Conservation (phyloP, 805 yeast genomes). For the Hanseniaspora nectarophila region DNA sequence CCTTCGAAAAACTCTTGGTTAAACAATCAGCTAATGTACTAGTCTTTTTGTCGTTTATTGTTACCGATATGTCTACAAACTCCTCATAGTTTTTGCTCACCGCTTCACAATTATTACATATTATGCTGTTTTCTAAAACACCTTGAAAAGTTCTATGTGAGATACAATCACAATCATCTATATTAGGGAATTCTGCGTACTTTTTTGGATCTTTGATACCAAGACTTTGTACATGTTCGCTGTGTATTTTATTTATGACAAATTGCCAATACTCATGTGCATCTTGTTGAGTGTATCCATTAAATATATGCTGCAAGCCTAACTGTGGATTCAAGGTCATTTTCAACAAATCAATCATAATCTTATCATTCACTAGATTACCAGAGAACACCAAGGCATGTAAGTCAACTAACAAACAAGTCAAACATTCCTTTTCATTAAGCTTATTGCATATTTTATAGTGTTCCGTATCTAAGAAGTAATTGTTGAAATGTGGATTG, state of each 20-base stretch:
- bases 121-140: conserved; percentile 63
- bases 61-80: conserved; percentile 70
- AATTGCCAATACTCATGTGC: conserved; percentile 98
- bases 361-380: conserved; percentile 37
- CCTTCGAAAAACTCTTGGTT: conserved; percentile 63
- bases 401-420: conserved; percentile 75
- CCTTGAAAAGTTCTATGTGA: conserved; percentile 79
- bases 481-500: conserved; percentile 73
- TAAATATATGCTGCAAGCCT: conserved; percentile 44
- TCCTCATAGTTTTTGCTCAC: conserved; percentile 64
- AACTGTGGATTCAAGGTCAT: conserved; percentile 75
- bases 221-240: conserved; percentile 22
- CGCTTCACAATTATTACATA: conserved; percentile 56
- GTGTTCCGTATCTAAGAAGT: conserved; percentile 44
- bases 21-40: conserved; percentile 49
- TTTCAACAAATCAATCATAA: conserved; percentile 59
- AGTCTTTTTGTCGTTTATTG: conserved; percentile 21
- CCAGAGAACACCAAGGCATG: conserved; percentile 52
- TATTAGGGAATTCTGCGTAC: conserved; percentile 14
- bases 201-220: conserved; percentile 15
- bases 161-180: conserved; percentile 52
- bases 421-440: conserved; percentile 42
- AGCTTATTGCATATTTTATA: conserved; percentile 22
- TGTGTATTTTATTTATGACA: conserved; percentile 70
- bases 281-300: conserved; percentile 95